Conservation (phyloP, 208 protist species). For the Trypanosomatidae sp. region DNA sequence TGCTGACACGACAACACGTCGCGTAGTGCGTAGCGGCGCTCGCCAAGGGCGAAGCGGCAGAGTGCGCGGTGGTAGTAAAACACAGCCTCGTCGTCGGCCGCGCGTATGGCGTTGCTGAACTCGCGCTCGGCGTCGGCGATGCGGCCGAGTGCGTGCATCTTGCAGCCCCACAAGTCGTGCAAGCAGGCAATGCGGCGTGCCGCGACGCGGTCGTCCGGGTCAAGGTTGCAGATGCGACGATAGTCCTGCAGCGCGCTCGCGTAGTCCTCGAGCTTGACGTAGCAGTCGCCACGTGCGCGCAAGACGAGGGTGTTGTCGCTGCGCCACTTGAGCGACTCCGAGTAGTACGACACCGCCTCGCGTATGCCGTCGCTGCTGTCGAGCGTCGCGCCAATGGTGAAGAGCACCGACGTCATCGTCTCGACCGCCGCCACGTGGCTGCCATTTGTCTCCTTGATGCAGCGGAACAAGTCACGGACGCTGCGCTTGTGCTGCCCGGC, state of each 20-base stretch:
- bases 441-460: conserved; percentile 73
- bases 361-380: conserved; percentile 28
- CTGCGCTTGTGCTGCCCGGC: conserved; percentile 46
- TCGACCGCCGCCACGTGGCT: conserved; percentile 65
- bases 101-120: conserved; percentile 79
- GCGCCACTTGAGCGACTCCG: conserved; percentile 80
- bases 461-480: conserved; percentile 70
- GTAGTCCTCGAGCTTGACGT: conserved; percentile 69
- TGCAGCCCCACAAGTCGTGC: conserved; percentile 73
- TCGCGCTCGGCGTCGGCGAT: conserved; percentile 51
- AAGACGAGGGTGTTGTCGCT: conserved; percentile 70
- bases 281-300: conserved; percentile 76
- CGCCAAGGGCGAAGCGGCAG: conserved; percentile 65
- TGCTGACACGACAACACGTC: conserved; percentile 78
- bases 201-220: conserved; percentile 33
- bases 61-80: conserved; percentile 80
- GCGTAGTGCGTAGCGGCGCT: conserved; percentile 62
- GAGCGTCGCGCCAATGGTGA: conserved; percentile 32
- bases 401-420: conserved; percentile 72
- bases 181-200: conserved; percentile 48
- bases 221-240: conserved; percentile 33
- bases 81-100: conserved; percentile 37
- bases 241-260: conserved; percentile 65
- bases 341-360: conserved; percentile 73
- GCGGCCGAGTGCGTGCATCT: conserved; percentile 33